Evolutionary conservation across 495 filamentous ascomycete species (phyloP), one percentile per base, ranked within the genome.

Genomic region (Tetracladium marchalianum): DNA sequence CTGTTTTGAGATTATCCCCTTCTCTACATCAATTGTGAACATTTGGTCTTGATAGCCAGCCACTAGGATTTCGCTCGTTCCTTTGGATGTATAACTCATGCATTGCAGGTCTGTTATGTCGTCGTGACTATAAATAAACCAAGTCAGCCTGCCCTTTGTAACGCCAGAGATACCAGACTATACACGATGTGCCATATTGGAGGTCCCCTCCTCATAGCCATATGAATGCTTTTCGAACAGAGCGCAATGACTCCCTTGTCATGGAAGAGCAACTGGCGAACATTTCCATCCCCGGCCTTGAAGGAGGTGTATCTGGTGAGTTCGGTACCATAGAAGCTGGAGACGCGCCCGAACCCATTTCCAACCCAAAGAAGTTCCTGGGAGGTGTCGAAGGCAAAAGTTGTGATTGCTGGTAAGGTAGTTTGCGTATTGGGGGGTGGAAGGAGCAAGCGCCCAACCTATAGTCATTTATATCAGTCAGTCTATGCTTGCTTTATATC

Each of bases 291-390:
- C 36, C 74, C 61, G 1, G 68, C 66, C 57, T 77, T 76, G 61
- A 87, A 84, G 33, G 90, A 85, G 1, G 89, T 75, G 55, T 74
- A 73, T 47, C 59, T 76, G 50, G 85, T 78, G 19, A 96, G 70
- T 43, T 94, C 84, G 12, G 80, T 72, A 40, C 86, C 81, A 59
- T 84, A 87, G 68, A 90, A 94, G 22, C 90, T 94, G 27, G 73
- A 78, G 31, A 96, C 74, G 55, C 87, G 79, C 41, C 90, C 45
- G 71, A 79, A 84, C 67, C 89, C 84, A 63, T 88, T 90, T 11
- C 92, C 92, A 9, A 78, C 75, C 92, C 93, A 98, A 50, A 97
- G 62, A 27, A 97, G 75, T 62, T 97, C 92, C 60, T 90, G 80
- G 36, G 75, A 70, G 47, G 81, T 81, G 59, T 99, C 92, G 59